phyloP scores from a whole-genome alignment of 768 basidiomycete genomes.

The Auriscalpium orientale region DNA sequence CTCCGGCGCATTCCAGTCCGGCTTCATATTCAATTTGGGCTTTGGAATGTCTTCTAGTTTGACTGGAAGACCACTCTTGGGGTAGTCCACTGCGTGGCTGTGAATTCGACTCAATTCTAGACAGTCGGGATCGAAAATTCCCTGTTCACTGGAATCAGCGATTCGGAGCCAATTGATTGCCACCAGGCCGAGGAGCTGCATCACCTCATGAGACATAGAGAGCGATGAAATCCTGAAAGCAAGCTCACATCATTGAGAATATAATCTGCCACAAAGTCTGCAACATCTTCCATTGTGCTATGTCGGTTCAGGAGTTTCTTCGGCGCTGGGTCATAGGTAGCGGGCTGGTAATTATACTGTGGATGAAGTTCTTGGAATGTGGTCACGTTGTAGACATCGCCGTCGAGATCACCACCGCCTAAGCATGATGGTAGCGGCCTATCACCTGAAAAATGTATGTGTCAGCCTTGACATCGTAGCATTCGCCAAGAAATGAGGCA shows the following conservation, averaged over 20 bases:
- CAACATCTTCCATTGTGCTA: constrained; percentile 57
- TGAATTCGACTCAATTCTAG: constrained; percentile 46
- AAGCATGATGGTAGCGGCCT: constrained; percentile 56
- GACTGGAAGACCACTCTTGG: constrained; percentile 38
- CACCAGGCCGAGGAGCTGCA: constrained; percentile 51
- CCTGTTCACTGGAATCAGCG: constrained; percentile 44
- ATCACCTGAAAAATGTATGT: constrained; percentile 29
- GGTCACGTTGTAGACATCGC: constrained; percentile 48
- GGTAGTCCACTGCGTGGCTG: constrained; percentile 61
- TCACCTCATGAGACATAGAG: background rate
- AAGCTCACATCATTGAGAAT: constrained; percentile 43
- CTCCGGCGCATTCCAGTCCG: constrained; percentile 66
- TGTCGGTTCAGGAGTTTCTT: constrained; percentile 37
- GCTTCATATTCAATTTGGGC: constrained; percentile 29
- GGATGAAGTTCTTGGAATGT: constrained; percentile 19
- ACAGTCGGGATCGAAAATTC: constrained; percentile 48
- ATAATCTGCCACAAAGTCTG: constrained; percentile 63
- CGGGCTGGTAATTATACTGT: constrained; percentile 27
- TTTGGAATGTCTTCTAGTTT: constrained; percentile 32
- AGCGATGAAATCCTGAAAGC: background rate
- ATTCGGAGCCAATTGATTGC: constrained; percentile 58
- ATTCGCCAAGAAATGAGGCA: constrained; percentile 15
- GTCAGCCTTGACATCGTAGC: background rate
- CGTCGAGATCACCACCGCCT: constrained; percentile 67
- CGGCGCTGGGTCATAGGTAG: constrained; percentile 39